These are phyloP conservation scores for Fraxinus platypoda DNA, from an alignment of 305 asterid genomes.

Conservation along the genomic window DNA sequence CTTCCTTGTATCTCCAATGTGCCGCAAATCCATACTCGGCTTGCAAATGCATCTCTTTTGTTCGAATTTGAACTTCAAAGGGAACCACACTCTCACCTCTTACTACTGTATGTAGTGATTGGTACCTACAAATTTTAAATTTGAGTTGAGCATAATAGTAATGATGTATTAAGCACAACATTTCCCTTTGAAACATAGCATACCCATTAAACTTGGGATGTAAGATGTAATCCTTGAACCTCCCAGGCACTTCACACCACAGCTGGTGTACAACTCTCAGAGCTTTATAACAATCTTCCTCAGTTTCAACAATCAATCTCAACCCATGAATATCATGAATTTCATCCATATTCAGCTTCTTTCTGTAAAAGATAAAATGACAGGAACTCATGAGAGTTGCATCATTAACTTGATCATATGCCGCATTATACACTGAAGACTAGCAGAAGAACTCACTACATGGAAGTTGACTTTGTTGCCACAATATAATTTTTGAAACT, in stretches of 20 bases:
- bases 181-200: conserved; percentile 12
- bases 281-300: conserved; percentile 92
- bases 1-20: conserved; percentile 98
- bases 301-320: conserved; percentile 77
- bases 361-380: conserved; percentile 45
- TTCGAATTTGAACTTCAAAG: conserved; percentile 88
- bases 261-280: conserved; percentile 64
- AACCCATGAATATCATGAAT: conserved; percentile 92
- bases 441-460: neutral
- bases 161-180: neutral
- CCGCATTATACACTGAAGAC: neutral
- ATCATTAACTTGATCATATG: neutral
- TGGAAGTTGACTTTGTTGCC: neutral
- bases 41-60: conserved; percentile 95
- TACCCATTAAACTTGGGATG: conserved; percentile 89
- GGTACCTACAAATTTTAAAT: conserved; percentile 54
- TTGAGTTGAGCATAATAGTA: conserved; percentile 15
- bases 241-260: conserved; percentile 88
- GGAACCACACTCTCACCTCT: conserved; percentile 68
- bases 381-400: neutral
- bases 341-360: conserved; percentile 80
- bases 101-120: conserved; percentile 86
- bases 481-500: neutral
- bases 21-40: conserved; percentile 97
- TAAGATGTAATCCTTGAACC: conserved; percentile 80